Conservation (phyloP, 805 yeast genomes). For the Saccharomycopsis schoenii region DNA sequence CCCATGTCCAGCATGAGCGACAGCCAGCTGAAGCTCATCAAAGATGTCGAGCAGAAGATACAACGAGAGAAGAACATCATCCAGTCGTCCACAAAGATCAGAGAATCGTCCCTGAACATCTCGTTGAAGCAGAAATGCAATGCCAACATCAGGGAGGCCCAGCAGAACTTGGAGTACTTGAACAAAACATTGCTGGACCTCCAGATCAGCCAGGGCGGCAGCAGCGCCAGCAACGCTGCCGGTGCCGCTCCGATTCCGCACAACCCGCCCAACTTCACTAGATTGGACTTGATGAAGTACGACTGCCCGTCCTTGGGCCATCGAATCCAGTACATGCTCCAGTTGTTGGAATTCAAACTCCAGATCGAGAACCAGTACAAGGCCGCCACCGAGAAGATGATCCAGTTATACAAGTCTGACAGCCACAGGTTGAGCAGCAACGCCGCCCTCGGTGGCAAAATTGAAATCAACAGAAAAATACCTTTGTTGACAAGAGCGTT, state of each 20-base stretch:
- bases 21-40: conserved; percentile 29
- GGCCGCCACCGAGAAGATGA: conserved; percentile 85
- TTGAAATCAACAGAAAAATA: conserved; percentile 78
- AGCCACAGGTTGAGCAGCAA: conserved; percentile 81
- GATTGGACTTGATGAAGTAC: conserved; percentile 76
- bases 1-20: not conserved
- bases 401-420: conserved; percentile 76
- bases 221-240: not conserved
- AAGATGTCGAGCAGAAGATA: conserved; percentile 76
- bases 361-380: conserved; percentile 91
- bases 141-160: conserved; percentile 82
- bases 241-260: not conserved
- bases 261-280: conserved; percentile 29
- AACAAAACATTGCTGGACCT: conserved; percentile 66
- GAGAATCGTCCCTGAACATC: conserved; percentile 67
- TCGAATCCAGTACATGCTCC: conserved; percentile 89
- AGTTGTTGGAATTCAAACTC: conserved; percentile 84
- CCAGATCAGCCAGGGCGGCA: conserved; percentile 9
- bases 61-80: conserved; percentile 83
- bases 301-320: conserved; percentile 94
- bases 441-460: conserved; percentile 81
- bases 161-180: conserved; percentile 81
- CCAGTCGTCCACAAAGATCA: conserved; percentile 74
- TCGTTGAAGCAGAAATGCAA: conserved; percentile 86
- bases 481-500: conserved; percentile 74